These are phyloP conservation scores for Pestalotiopsis sp. DNA, from an alignment of 2,329 filamentous ascomycete genomes.

Conservation along the genomic window DNA sequence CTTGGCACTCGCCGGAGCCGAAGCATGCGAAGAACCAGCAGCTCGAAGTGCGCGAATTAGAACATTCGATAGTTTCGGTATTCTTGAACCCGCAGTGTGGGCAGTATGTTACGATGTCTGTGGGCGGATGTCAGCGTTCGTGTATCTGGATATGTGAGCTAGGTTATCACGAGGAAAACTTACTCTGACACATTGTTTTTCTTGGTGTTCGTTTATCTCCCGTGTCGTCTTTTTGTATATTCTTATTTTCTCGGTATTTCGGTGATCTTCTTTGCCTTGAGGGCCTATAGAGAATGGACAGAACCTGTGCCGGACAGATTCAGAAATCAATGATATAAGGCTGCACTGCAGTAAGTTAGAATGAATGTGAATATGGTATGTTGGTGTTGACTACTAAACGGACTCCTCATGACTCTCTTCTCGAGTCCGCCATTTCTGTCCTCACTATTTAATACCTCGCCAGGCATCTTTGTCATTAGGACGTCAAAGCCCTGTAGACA, in stretches of 20 bases:
- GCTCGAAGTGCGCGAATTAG: too few species aligned
- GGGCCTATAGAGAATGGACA: neutral
- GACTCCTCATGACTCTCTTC: conserved; percentile 1
- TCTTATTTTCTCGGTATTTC: neutral
- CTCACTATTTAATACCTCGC: neutral
- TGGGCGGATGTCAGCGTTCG: too few species aligned
- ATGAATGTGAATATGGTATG: conserved; percentile 1
- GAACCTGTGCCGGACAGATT: conserved; percentile 7
- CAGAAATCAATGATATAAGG: neutral
- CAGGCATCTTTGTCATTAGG: neutral
- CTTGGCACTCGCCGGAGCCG: conserved; percentile 1
- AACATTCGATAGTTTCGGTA: too few species aligned
- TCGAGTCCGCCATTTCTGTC: neutral
- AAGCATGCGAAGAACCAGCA: conserved; percentile 11
- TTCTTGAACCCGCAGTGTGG: too few species aligned
- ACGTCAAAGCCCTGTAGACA: neutral
- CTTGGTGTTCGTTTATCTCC: neutral
- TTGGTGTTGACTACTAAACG: neutral
- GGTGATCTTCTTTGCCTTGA: neutral
- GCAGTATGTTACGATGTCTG: too few species aligned
- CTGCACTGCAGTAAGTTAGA: conserved; percentile 5
- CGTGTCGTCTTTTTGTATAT: neutral
- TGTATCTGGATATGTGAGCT: neutral
- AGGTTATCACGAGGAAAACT: neutral
- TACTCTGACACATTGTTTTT: conserved; percentile 6